Evolutionary conservation across 2,329 filamentous ascomycete genomes (phyloP).

Genomic region (Simplicillium sp.): DNA sequence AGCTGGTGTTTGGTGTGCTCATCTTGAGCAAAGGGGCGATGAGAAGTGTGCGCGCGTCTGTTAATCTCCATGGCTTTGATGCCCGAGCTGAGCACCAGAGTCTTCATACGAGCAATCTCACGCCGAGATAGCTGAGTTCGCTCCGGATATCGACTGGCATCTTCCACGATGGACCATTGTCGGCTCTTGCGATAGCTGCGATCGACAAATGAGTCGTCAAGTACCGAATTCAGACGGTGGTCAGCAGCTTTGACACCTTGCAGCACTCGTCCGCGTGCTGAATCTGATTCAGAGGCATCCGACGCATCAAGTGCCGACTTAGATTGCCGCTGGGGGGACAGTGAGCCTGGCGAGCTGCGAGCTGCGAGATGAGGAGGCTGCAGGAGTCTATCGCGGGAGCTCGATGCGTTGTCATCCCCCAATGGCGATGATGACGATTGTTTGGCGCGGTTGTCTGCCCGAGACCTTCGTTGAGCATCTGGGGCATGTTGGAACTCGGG

Average conservation of each 20-base stretch:
- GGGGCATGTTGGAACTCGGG: constrained; percentile 34
- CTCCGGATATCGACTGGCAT: constrained; percentile 21
- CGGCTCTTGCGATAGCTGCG: constrained; percentile 18
- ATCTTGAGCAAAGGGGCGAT: constrained; percentile 19
- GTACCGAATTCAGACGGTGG: constrained; percentile 23
- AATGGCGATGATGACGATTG: constrained; percentile 6
- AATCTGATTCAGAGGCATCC: constrained; percentile 30
- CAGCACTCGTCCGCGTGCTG: constrained; percentile 16
- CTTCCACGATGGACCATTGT: constrained; percentile 44
- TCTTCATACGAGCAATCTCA: constrained; percentile 72
- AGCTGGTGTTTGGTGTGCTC: constrained; percentile 13
- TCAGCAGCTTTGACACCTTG: constrained; percentile 22
- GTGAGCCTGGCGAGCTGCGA: constrained; percentile 28
- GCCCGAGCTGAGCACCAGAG: constrained; percentile 73
- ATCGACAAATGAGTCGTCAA: constrained; percentile 16
- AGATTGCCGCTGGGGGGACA: constrained; percentile 18
- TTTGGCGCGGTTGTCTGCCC: constrained; percentile 9
- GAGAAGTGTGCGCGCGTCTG: constrained; percentile 47
- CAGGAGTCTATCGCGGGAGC: constrained; percentile 33
- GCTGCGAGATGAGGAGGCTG: constrained; percentile 41
- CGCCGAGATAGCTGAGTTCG: constrained; percentile 42
- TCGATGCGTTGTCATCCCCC: not conserved
- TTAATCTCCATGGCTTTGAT: constrained; percentile 80
- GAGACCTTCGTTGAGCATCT: constrained; percentile 13
- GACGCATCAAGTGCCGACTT: constrained; percentile 14